These are phyloP conservation scores for Corylus americana DNA, from an alignment of 306 rosid species.

Conservation along the genomic window DNA sequence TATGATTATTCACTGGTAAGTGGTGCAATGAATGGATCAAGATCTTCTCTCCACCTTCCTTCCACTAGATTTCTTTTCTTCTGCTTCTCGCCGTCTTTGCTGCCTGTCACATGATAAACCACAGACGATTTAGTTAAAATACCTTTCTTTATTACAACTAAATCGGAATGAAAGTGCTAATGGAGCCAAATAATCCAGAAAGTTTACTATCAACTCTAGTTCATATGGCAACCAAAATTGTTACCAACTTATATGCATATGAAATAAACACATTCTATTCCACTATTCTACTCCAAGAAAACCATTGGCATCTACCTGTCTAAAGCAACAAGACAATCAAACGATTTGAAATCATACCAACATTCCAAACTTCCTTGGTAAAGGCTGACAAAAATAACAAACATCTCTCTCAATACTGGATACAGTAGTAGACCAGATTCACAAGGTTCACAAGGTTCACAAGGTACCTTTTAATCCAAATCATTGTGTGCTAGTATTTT, in stretches of 20 bases:
- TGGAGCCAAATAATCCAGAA: neutral
- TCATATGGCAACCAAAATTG: neutral
- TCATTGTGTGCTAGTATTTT: neutral
- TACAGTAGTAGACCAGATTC: neutral
- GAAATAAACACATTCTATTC: neutral
- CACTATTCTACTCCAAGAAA: neutral
- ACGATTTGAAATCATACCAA: neutral
- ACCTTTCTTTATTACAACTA: neutral
- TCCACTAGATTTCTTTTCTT: constrained; percentile 78
- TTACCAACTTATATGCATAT: too few species aligned
- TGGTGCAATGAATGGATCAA: constrained; percentile 36
- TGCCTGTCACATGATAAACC: constrained; percentile 53
- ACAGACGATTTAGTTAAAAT: neutral
- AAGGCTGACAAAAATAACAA: too few species aligned
- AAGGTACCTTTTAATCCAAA: neutral
- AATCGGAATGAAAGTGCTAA: neutral
- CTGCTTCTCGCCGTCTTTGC: constrained; percentile 82
- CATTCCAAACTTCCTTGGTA: neutral
- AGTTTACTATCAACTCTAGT: too few species aligned
- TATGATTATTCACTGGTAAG: constrained; percentile 3
- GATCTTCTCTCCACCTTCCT: constrained; percentile 81
- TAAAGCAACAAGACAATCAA: too few species aligned
- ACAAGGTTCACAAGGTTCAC: neutral
- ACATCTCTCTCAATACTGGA: neutral
- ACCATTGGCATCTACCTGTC: neutral